Conservation (phyloP, 2,329 filamentous ascomycete species). For the Rugonectria rugulosa region DNA sequence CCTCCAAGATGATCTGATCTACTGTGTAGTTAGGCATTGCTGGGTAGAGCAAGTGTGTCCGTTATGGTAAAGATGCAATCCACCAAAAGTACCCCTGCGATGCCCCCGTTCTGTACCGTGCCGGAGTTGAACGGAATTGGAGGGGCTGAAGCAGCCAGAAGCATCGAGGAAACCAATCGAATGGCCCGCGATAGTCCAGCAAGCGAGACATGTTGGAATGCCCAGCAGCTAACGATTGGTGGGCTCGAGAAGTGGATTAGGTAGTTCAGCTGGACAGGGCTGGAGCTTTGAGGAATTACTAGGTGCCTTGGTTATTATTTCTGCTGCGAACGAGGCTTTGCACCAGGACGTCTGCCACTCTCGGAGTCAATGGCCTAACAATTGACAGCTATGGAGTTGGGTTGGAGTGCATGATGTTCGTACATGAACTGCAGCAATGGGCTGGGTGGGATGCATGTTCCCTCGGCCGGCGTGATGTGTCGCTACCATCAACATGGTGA, state of each 20-base stretch:
- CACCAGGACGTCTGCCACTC: not conserved
- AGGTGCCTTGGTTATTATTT: not conserved
- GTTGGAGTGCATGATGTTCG: conserved; percentile 19
- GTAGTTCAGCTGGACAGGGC: conserved; percentile 34
- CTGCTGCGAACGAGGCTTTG: not conserved
- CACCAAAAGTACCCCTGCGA: not conserved
- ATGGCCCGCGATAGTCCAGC: conserved; percentile 5
- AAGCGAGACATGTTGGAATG: conserved; percentile 10
- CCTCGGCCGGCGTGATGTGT: too few species aligned
- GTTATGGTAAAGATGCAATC: not conserved
- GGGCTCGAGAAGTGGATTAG: conserved; percentile 17
- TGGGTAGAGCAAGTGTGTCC: too few species aligned
- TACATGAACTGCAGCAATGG: conserved; percentile 39
- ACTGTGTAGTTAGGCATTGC: too few species aligned
- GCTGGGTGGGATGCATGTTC: conserved; percentile 19
- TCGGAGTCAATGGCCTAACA: conserved; percentile 25
- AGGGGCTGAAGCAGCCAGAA: conserved; percentile 5
- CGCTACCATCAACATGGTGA: too few species aligned
- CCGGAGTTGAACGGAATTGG: conserved; percentile 32
- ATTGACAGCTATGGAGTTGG: conserved; percentile 9
- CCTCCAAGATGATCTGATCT: conserved; percentile 15
- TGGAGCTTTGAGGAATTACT: not conserved
- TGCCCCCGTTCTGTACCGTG: not conserved
- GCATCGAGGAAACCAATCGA: not conserved
- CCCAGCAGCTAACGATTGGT: conserved; percentile 22